Percentiles rank a stretch among this genome's conserved stretches.
These are phyloP conservation scores for Aspergillus awamori DNA, from an alignment of 2,329 filamentous ascomycete genomes.

Conservation along the genomic window DNA sequence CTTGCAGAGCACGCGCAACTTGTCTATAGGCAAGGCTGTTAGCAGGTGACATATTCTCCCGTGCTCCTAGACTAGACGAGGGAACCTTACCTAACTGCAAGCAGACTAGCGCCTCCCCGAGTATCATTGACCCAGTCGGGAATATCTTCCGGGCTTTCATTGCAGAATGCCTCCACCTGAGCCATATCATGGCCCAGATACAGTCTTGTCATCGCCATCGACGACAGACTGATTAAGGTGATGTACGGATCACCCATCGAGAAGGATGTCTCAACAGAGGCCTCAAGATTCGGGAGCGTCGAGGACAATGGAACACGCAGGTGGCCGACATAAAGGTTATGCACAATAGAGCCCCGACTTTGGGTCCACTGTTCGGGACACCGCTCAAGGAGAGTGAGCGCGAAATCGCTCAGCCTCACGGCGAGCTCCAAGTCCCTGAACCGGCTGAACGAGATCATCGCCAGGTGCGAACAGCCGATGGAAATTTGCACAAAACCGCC, in stretches of 20 bases:
- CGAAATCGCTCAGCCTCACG: slow-evolving; percentile 56
- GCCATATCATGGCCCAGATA: slow-evolving; percentile 61
- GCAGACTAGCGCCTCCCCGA: slow-evolving; percentile 61
- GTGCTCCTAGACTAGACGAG: not conserved
- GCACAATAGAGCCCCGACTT: slow-evolving; percentile 59
- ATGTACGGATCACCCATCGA: slow-evolving; percentile 61
- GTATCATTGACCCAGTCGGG: slow-evolving; percentile 60
- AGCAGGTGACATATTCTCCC: not conserved
- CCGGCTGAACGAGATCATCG: slow-evolving; percentile 58
- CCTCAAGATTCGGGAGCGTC: slow-evolving; percentile 56
- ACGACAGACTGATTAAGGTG: slow-evolving; percentile 60
- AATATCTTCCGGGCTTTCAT: slow-evolving; percentile 60
- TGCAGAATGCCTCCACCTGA: slow-evolving; percentile 61
- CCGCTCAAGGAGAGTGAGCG: slow-evolving; percentile 55
- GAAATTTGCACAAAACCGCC: slow-evolving; percentile 61
- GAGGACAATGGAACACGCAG: slow-evolving; percentile 56
- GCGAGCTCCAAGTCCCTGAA: slow-evolving; percentile 62
- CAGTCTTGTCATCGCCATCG: slow-evolving; percentile 60
- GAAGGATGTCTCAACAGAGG: slow-evolving; percentile 60
- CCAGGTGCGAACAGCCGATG: slow-evolving; percentile 61
- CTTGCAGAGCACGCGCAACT: slow-evolving; percentile 61
- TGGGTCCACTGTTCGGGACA: slow-evolving; percentile 58
- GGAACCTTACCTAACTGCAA: slow-evolving; percentile 47
- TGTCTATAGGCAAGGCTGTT: slow-evolving; percentile 42
- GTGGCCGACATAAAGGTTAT: slow-evolving; percentile 65